Percentiles rank a stretch among this genome's conserved stretches.
Evolutionary conservation across 306 rosid species (phyloP).

Genomic region (Begonia masoniana): DNA sequence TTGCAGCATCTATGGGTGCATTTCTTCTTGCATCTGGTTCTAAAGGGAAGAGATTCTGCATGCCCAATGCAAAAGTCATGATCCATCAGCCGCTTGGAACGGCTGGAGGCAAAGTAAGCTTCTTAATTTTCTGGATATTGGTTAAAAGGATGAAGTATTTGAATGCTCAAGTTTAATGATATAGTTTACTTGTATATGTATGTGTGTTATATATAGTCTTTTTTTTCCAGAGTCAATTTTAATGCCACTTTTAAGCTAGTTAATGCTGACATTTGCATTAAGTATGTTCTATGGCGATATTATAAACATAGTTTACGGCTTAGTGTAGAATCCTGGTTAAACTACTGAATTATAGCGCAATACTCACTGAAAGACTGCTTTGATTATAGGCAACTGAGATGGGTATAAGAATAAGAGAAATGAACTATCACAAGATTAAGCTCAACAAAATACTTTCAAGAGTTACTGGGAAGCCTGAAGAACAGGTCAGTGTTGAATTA

Average conservation of each 20-base stretch:
- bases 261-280: too few species aligned
- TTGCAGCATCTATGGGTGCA: slow-evolving; percentile 99
- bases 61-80: slow-evolving; percentile 94
- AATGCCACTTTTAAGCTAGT: too few species aligned
- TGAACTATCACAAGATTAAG: slow-evolving; percentile 78
- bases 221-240: too few species aligned
- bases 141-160: too few species aligned
- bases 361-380: too few species aligned
- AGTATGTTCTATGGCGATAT: too few species aligned
- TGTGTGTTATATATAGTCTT: too few species aligned
- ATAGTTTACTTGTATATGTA: too few species aligned
- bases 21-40: slow-evolving; percentile 85
- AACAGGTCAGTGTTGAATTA: slow-evolving; percentile 38
- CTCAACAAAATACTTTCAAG: slow-evolving; percentile 78
- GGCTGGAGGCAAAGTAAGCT: slow-evolving; percentile 68
- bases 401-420: slow-evolving; percentile 68
- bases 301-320: too few species aligned
- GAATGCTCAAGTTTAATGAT: too few species aligned
- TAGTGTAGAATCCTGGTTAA: too few species aligned
- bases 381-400: slow-evolving; percentile 58
- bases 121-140: background rate
- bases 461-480: slow-evolving; percentile 61
- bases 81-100: slow-evolving; percentile 92
- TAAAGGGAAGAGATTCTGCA: slow-evolving; percentile 91
- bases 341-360: too few species aligned